Conservation (phyloP, 164 flowering plant genomes). For the Warburgia ugandensis region DNA sequence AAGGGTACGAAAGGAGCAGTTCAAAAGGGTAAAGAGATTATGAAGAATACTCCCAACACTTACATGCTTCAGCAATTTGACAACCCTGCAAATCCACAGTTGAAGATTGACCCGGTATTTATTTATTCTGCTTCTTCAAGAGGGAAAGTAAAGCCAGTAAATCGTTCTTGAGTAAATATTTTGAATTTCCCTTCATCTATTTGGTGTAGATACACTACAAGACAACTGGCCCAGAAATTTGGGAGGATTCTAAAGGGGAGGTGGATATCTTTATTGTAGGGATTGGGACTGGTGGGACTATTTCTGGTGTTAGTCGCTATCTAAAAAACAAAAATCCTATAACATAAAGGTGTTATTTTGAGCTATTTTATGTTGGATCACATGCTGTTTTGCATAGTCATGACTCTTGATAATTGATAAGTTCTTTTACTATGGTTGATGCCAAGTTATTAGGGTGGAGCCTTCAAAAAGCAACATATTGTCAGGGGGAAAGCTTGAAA, state of each 20-base stretch:
- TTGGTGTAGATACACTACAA: constrained; percentile 63
- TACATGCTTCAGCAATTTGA: constrained; percentile 91
- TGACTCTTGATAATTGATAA: not conserved
- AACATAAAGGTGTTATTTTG: constrained; percentile 40
- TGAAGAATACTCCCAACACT: constrained; percentile 60
- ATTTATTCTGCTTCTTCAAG: no score
- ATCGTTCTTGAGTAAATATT: not conserved
- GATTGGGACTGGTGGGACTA: constrained; percentile 81
- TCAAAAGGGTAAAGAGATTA: constrained; percentile 73
- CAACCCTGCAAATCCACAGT: constrained; percentile 90
- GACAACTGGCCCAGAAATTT: constrained; percentile 82
- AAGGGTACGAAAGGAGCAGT: constrained; percentile 86
- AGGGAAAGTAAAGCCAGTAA: no score
- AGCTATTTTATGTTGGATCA: no score
- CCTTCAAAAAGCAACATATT: constrained; percentile 87
- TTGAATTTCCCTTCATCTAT: not conserved
- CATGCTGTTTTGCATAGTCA: no score
- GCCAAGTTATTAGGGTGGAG: constrained; percentile 85
- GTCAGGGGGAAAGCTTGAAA: constrained; percentile 94
- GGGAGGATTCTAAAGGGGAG: constrained; percentile 76
- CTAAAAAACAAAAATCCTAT: constrained; percentile 64
- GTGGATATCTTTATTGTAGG: constrained; percentile 67
- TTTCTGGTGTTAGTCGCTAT: constrained; percentile 65
- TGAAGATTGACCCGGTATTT: no score
- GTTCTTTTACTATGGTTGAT: not conserved